Evolutionary conservation across 1,139 yeast genomes (phyloP).

Genomic region (Magnusiomyces clavatus): DNA sequence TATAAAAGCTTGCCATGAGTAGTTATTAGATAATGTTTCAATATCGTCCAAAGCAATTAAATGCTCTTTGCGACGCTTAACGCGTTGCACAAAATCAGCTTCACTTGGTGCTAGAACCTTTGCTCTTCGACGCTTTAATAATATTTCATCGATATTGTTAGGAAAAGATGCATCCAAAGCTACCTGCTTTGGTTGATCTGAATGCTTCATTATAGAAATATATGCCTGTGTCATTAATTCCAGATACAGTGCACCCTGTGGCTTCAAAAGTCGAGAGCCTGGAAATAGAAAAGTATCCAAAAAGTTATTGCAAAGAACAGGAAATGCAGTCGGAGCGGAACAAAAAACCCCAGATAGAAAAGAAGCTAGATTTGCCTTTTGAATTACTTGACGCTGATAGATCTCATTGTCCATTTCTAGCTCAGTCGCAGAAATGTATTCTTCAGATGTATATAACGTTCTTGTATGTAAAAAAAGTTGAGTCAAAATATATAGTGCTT

Average conservation of each 20-base stretch:
- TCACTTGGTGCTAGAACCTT: slow-evolving; percentile 57
- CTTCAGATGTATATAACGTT: slow-evolving; percentile 24
- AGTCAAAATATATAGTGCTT: slow-evolving; percentile 63
- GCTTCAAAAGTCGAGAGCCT: slow-evolving; percentile 57
- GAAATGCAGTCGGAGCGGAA: slow-evolving; percentile 78
- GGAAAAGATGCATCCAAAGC: slow-evolving; percentile 65
- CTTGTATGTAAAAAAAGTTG: slow-evolving; percentile 59
- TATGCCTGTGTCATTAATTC: slow-evolving; percentile 94
- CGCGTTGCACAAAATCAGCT: slow-evolving; percentile 59
- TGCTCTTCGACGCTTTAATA: slow-evolving; percentile 33
- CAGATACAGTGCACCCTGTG: slow-evolving; percentile 69
- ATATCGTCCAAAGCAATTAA: slow-evolving; percentile 43
- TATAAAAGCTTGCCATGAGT: slow-evolving; percentile 67
- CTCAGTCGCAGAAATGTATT: slow-evolving; percentile 22
- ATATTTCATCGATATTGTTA: slow-evolving; percentile 47
- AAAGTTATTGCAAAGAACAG: slow-evolving; percentile 74
- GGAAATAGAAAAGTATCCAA: slow-evolving; percentile 58
- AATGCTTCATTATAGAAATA: slow-evolving; percentile 76
- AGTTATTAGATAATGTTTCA: slow-evolving; percentile 47
- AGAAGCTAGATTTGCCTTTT: slow-evolving; percentile 82
- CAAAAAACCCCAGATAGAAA: slow-evolving; percentile 81
- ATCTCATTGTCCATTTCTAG: slow-evolving; percentile 16
- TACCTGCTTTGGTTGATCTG: slow-evolving; percentile 58
- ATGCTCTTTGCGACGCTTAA: slow-evolving; percentile 58
- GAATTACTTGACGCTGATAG: slow-evolving; percentile 54